Conservation (phyloP, 352 stramenopile species). For the Pythium volutum region DNA sequence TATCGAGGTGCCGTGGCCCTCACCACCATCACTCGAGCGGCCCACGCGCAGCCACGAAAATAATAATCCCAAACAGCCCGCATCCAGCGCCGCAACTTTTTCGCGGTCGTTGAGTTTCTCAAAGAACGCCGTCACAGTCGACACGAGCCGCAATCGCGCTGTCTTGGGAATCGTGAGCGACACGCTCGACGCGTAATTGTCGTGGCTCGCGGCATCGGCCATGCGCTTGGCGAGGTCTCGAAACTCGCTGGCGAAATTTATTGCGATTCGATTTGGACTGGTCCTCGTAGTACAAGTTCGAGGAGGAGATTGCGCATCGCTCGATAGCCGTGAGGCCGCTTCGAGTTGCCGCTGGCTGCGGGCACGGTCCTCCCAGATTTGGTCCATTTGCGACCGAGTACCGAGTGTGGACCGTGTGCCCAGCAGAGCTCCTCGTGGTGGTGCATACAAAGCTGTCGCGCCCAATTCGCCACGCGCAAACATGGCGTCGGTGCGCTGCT, state of each 20-base stretch:
- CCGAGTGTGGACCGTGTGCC: slow-evolving; percentile 32
- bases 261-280: slow-evolving; percentile 29
- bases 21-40: slow-evolving; percentile 3
- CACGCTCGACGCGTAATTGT: slow-evolving; percentile 79
- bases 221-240: slow-evolving; percentile 65
- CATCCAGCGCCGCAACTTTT: slow-evolving; percentile 45
- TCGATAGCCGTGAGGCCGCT: slow-evolving; percentile 8
- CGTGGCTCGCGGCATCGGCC: slow-evolving; percentile 55
- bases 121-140: slow-evolving; percentile 74
- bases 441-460: slow-evolving; percentile 36
- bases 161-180: slow-evolving; percentile 75
- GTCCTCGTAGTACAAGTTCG: background rate
- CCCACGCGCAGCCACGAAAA: slow-evolving; percentile 54
- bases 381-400: slow-evolving; percentile 25
- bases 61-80: slow-evolving; percentile 53
- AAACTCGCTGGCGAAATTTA: slow-evolving; percentile 50
- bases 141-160: slow-evolving; percentile 64
- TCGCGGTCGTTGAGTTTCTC: slow-evolving; percentile 51
- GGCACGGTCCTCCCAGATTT: slow-evolving; percentile 65
- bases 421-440: slow-evolving; percentile 14
- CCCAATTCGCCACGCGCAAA: slow-evolving; percentile 64
- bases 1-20: background rate
- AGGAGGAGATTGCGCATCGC: slow-evolving; percentile 4
- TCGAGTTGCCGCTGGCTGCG: slow-evolving; percentile 44
- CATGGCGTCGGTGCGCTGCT: slow-evolving; percentile 67